phyloP scores from a whole-genome alignment of 352 stramenopile species.

The Globisporangium yorkense region DNA sequence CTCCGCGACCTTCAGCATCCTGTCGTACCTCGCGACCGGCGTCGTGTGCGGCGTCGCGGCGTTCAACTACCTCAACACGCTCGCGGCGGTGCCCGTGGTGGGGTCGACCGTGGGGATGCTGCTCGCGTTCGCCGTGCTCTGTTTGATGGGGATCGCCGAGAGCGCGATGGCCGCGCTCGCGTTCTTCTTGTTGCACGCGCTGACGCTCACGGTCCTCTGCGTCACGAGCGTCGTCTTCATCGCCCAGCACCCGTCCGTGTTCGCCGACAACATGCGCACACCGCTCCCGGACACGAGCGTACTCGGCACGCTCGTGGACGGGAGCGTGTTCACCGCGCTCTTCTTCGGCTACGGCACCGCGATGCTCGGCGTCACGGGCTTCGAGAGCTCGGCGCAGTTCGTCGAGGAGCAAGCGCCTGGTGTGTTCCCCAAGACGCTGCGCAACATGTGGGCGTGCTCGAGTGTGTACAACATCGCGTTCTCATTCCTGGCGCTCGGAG shows the following conservation, averaged over 20 bases:
- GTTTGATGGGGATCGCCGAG: conserved; percentile 72
- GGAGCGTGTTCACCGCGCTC: conserved; percentile 25
- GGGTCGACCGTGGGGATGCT: conserved; percentile 38
- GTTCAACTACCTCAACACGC: conserved; percentile 74
- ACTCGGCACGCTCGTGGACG: conserved; percentile 16
- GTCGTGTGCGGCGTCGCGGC: conserved; percentile 50
- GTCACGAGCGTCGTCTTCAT: conserved; percentile 45
- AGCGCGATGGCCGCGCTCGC: conserved; percentile 59
- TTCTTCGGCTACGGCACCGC: conserved; percentile 57
- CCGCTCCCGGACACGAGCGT: conserved; percentile 32
- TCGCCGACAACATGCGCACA: conserved; percentile 50
- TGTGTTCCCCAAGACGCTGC: conserved; percentile 79
- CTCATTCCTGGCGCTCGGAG: conserved; percentile 52
- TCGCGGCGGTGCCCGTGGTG: conserved; percentile 47
- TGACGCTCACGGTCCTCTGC: conserved; percentile 50
- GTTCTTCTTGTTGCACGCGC: conserved; percentile 73
- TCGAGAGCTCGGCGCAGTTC: conserved; percentile 81
- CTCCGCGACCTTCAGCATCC: conserved; percentile 68
- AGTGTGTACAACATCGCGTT: conserved; percentile 79
- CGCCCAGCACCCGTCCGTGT: conserved; percentile 38
- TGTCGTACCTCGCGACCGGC: conserved; percentile 83
- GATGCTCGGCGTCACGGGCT: conserved; percentile 80
- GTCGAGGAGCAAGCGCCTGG: conserved; percentile 76
- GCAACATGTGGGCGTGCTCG: conserved; percentile 75
- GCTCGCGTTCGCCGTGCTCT: conserved; percentile 67